Evolutionary conservation across 2,329 filamentous ascomycete genomes (phyloP), one percentile per base, ranked within the genome.

Genomic region (Aspergillus viridinutans): DNA sequence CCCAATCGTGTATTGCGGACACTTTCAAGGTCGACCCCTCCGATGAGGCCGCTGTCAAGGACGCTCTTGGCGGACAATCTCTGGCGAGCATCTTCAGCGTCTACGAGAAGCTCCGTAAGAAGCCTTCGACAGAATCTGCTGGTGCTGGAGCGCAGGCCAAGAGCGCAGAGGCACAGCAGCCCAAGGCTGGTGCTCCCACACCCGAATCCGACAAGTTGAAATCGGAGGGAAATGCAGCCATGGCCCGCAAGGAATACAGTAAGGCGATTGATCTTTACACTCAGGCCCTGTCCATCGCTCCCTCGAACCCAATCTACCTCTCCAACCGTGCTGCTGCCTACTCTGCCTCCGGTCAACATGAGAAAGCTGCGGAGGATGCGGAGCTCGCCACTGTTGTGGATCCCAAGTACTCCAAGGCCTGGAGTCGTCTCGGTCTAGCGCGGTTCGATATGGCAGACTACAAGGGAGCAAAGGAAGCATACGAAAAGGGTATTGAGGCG

Each of bases 321-420:
- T 96, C 91, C 61, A 99, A 99, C 85, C 91, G 94, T 64, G 94
- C 94, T 10, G 94, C 94, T 49, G 94, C 94, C 5, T 90, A 96
- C 82, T 92, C 88, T 28, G 93, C 91, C 23, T 86, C 86, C 60
- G 85, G 87, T 66, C 87, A 96, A 76, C 92, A 97, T 79, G 85
- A 88, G 60, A 87, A 89, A 61, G 94, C 94, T 12, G 87, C 85
- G 67, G 82, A 87, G 60, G 94, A 99, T 74, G 94, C 94, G 49
- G 93, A 97, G 79, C 85, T 94, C 63, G 94, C 94, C 55, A 90
- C 94, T 55, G 84, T 85, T 56, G 84, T 92, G 54, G 94, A 99
- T 74, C 91, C 94, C 12, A 87, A 86, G 73, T 99, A 97, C 81
- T 96, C 92, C 64, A 97, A 99, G 80, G 94, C 92, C 17, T 99